phyloP scores from a whole-genome alignment of 352 stramenopile species.

The Globisporangium spiculum region DNA sequence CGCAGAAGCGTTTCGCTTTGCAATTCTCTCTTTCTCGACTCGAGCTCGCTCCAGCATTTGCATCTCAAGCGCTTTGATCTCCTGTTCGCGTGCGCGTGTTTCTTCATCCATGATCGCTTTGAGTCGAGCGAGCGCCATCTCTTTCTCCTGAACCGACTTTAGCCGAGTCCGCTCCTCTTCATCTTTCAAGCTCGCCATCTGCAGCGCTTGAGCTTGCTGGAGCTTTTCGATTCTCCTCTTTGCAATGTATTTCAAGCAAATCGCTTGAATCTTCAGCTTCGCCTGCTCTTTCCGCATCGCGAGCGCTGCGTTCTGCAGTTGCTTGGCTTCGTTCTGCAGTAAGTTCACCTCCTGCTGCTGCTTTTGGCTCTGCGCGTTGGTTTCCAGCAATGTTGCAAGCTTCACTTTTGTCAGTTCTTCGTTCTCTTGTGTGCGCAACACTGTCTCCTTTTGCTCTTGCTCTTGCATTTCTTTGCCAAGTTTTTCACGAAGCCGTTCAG shows the following conservation, averaged over 20 bases:
- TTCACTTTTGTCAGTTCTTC: conserved; percentile 57
- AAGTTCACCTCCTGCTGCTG: conserved; percentile 30
- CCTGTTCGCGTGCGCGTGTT: conserved; percentile 52
- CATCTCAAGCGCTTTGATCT: conserved; percentile 66
- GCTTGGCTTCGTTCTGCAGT: conserved; percentile 40
- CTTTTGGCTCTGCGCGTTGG: conserved; percentile 27
- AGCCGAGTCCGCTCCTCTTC: conserved; percentile 58
- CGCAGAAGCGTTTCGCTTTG: conserved; percentile 42
- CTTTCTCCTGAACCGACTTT: conserved; percentile 60
- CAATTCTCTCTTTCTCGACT: conserved; percentile 62
- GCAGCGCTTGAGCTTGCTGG: conserved; percentile 40
- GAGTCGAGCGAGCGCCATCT: conserved; percentile 58
- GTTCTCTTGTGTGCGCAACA: conserved; percentile 55
- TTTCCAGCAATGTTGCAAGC: conserved; percentile 44
- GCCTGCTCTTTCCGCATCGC: conserved; percentile 54
- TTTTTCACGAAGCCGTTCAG: conserved; percentile 36
- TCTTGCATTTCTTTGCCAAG: conserved; percentile 40
- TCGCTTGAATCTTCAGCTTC: conserved; percentile 57
- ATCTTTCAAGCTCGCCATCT: conserved; percentile 51
- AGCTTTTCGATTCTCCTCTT: conserved; percentile 43
- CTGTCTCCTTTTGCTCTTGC: conserved; percentile 41
- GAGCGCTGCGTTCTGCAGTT: conserved; percentile 37
- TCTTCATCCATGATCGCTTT: conserved; percentile 78
- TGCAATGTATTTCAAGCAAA: conserved; percentile 54
- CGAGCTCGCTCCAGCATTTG: conserved; percentile 73